phyloP scores from a whole-genome alignment of 306 rosid genomes.

The Gynostemma pentaphyllum region DNA sequence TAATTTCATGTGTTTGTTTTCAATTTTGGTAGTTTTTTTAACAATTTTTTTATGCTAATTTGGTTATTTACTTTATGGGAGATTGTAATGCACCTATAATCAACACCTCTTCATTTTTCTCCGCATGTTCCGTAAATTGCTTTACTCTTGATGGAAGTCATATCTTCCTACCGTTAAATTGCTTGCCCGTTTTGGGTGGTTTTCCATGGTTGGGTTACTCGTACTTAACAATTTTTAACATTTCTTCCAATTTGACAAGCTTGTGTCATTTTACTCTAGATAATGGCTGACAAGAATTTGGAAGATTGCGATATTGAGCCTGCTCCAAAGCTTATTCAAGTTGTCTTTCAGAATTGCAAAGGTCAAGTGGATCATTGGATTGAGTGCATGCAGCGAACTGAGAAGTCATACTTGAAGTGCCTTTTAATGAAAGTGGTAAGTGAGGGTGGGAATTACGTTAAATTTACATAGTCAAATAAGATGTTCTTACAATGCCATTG shows the following conservation, averaged over 20 bases:
- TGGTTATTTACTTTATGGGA: too few species aligned
- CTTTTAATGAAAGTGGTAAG: slow-evolving; percentile 90
- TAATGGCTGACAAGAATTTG: slow-evolving; percentile 68
- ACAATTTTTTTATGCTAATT: too few species aligned
- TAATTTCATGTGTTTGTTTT: too few species aligned
- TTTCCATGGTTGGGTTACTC: too few species aligned
- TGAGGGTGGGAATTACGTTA: background rate
- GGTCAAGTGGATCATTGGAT: slow-evolving; percentile 98
- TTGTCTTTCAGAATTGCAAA: slow-evolving; percentile 80
- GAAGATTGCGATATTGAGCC: slow-evolving; percentile 93
- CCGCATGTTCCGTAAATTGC: slow-evolving; percentile 70
- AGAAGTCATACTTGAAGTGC: slow-evolving; percentile 70
- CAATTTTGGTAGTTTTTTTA: too few species aligned
- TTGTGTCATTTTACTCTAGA: slow-evolving; percentile 26
- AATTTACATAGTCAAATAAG: background rate
- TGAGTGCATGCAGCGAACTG: slow-evolving; percentile 66
- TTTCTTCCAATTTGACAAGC: background rate
- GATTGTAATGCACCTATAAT: too few species aligned
- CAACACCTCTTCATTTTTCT: too few species aligned
- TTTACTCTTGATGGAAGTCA: slow-evolving; percentile 6
- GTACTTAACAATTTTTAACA: too few species aligned
- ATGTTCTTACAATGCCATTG: background rate
- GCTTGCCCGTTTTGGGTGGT: too few species aligned
- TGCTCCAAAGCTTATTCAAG: slow-evolving; percentile 94
- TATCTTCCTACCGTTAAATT: background rate